These are phyloP conservation scores for Coprinellus micaceus DNA, from an alignment of 768 basidiomycete species.

Conservation along the genomic window DNA sequence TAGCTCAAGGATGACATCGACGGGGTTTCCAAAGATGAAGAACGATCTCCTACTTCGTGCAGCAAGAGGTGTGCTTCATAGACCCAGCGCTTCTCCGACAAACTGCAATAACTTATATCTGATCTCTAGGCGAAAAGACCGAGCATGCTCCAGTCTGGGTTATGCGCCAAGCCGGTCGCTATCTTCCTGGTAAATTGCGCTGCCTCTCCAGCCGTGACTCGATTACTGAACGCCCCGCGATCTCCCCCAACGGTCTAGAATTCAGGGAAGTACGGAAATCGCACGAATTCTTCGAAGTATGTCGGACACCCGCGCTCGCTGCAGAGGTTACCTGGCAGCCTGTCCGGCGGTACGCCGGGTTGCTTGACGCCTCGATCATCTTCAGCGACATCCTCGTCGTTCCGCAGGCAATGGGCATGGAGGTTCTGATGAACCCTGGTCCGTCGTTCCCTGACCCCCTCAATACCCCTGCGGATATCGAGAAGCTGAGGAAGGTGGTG, in stretches of 20 bases:
- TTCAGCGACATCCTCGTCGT: constrained; percentile 98
- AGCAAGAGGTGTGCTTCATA: constrained; percentile 56
- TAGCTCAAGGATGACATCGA: constrained; percentile 27
- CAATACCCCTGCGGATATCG: constrained; percentile 67
- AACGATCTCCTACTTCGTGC: constrained; percentile 91
- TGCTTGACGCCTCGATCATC: constrained; percentile 95
- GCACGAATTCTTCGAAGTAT: constrained; percentile 94
- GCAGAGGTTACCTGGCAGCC: constrained; percentile 91
- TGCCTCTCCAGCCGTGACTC: constrained; percentile 6
- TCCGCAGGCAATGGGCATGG: constrained; percentile 97
- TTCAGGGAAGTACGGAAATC: constrained; percentile 81
- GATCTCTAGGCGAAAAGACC: constrained; percentile 66
- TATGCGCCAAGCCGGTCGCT: constrained; percentile 95
- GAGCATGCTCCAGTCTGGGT: constrained; percentile 97
- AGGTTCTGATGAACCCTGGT: constrained; percentile 89
- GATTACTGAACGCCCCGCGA: constrained; percentile 1
- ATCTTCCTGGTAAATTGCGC: constrained; percentile 75
- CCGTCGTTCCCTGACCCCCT: constrained; percentile 89
- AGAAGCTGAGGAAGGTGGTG: constrained; percentile 55
- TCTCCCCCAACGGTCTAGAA: constrained; percentile 46
- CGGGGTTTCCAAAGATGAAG: constrained; percentile 65
- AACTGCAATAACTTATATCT: constrained; percentile 5
- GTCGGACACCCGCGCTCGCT: constrained; percentile 87
- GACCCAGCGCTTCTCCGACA: not conserved
- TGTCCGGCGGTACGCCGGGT: constrained; percentile 78